Base-by-base conservation (phyloP, 106 monocot genomes). In the Hemerocallis citrina region DNA sequence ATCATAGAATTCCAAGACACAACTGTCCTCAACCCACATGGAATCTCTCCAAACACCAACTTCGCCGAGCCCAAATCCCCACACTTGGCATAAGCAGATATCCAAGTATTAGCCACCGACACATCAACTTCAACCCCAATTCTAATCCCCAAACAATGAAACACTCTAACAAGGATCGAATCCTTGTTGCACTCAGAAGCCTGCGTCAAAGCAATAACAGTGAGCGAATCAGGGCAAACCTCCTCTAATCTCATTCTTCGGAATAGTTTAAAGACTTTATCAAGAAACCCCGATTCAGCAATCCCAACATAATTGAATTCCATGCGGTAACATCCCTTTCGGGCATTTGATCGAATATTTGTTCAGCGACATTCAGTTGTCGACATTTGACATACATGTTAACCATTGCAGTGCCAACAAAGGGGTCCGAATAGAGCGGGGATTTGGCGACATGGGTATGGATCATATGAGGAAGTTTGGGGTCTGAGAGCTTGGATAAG, bases 1-100 rank as follows among this genome's bases (percentile, higher is more conserved):
- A 73, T 73, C 57, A 77, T 55, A 17, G 77, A 71, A 54, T 70
- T 77, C 66, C 71, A 77, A 0, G 77, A 77, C n/a, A 73, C 73
- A 21, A 54, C 59, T 9, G 77, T 61, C 36, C 59, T 66, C 16
- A 27, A 11, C 24, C 2, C 12, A 0, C 2, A 2, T 0, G 71
- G 25, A 47, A 77, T 71, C 54, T 55, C 61, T 20, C 3, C 7
- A 52, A 77, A 77, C 11, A 66, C 66, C 22, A 32, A 66, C 34
- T 71, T 70, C 0, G 77, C 71, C 2, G 45, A 42, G 22, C 0
- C 10, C 42, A 77, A 36, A 46, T 77, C 71, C 46, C 50, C 67
- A 17, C 66, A 77, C 29, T 62, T 77, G 27, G 60, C 51, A 32
- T 77, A 77, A 14, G 59, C 49, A 14, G 77, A 38, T 24, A 77